Conservation (phyloP, 352 stramenopile species). For the Globisporangium viniferum region DNA sequence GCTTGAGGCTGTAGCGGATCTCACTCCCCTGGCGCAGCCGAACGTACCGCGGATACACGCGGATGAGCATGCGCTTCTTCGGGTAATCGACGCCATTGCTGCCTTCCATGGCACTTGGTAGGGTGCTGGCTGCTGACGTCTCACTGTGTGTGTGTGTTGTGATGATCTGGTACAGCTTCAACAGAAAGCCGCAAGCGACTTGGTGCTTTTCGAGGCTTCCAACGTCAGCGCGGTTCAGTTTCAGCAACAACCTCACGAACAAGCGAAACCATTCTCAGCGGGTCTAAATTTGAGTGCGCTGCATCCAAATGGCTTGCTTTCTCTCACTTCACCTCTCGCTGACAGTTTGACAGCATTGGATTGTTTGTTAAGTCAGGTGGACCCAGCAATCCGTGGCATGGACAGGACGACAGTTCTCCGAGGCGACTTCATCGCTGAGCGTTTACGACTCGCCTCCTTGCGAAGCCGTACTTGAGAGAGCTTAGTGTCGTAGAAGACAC, state of each 20-base stretch:
- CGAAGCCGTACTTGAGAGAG: background rate
- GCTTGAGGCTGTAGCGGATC: conserved; percentile 59
- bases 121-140: background rate
- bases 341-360: background rate
- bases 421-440: background rate
- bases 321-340: background rate
- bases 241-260: background rate
- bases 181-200: background rate
- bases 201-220: background rate
- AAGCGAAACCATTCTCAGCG: background rate
- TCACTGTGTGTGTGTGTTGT: background rate
- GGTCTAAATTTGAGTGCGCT: background rate
- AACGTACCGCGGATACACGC: conserved; percentile 56
- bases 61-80: conserved; percentile 44
- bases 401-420: background rate
- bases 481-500: conserved; percentile 6
- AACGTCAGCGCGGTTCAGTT: background rate
- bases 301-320: background rate
- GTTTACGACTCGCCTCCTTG: background rate
- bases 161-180: background rate
- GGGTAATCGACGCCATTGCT: conserved; percentile 14
- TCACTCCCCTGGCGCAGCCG: conserved; percentile 61
- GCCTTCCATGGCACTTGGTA: background rate
- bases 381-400: background rate
- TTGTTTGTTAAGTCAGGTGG: conserved; percentile 3